Percentiles rank a stretch among this genome's conserved stretches.
phyloP scores from a whole-genome alignment of 1,139 yeast genomes.

The Komagataea norvegica region DNA sequence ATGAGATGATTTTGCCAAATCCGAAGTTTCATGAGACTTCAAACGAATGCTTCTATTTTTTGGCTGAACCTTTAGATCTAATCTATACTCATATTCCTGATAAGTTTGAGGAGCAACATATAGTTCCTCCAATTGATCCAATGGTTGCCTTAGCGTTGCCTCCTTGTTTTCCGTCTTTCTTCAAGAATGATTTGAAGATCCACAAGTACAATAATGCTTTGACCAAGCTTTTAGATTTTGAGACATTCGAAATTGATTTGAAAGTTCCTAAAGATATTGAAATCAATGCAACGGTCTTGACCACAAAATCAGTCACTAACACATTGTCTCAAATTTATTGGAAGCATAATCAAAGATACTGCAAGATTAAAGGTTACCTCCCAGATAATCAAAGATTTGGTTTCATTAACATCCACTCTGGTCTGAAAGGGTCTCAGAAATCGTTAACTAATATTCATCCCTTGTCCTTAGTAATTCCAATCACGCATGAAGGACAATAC shows the following conservation, averaged over 20 bases:
- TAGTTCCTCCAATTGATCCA: conserved; percentile 78
- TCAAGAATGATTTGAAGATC: conserved; percentile 52
- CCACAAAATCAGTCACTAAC: conserved; percentile 18
- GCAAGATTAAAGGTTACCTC: conserved; percentile 73
- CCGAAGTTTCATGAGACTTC: conserved; percentile 24
- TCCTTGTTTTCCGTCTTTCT: conserved; percentile 76
- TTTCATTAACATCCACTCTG: conserved; percentile 70
- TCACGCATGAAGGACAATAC: conserved; percentile 66
- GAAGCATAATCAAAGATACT: conserved; percentile 58
- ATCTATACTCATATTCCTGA: conserved; percentile 86
- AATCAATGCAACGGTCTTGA: conserved; percentile 37
- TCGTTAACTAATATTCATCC: conserved; percentile 62
- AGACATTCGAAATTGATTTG: conserved; percentile 72
- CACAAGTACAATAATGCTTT: conserved; percentile 73
- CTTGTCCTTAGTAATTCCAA: conserved; percentile 70
- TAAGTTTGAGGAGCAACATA: conserved; percentile 73
- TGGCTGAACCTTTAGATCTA: conserved; percentile 68
- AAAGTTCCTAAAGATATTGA: conserved; percentile 69
- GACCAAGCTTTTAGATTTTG: conserved; percentile 67
- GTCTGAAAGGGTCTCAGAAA: conserved; percentile 57
- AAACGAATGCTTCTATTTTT: conserved; percentile 58
- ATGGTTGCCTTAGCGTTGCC: conserved; percentile 78
- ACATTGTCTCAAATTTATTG: conserved; percentile 73
- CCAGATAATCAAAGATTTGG: conserved; percentile 70
- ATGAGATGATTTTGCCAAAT: conserved; percentile 31